phyloP scores from a whole-genome alignment of 2,329 filamentous ascomycete genomes.

The Knoxdaviesia capensis region DNA sequence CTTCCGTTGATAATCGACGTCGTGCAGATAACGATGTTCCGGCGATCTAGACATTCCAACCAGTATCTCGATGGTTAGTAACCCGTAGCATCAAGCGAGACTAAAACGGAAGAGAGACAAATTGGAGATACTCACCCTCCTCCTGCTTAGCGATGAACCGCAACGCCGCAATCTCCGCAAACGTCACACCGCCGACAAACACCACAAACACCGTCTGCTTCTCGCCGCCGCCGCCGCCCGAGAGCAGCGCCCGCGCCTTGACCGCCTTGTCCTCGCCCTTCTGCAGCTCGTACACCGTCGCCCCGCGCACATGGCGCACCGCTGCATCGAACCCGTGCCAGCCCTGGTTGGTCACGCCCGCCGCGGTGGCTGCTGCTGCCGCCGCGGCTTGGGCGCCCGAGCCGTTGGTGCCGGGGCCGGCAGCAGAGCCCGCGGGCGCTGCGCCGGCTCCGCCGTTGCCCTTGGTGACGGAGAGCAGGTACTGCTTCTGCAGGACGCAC shows the following conservation, averaged over 20 bases:
- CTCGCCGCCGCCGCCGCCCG: conserved; percentile 45
- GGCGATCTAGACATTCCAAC: conserved; percentile 28
- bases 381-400: conserved; percentile 18
- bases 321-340: conserved; percentile 91
- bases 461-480: conserved; percentile 50
- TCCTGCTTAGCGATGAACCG: conserved; percentile 76
- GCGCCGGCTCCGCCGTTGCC: conserved; percentile 26
- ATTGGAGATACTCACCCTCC: conserved; percentile 30
- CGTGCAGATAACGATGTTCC: conserved; percentile 78
- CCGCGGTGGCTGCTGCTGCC: conserved; percentile 15
- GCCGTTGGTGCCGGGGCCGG: conserved; percentile 41
- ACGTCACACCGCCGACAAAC: conserved; percentile 90
- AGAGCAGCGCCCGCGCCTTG: conserved; percentile 65
- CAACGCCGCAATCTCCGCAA: conserved; percentile 85
- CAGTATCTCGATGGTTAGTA: conserved; percentile 3
- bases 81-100: background rate
- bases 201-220: conserved; percentile 90
- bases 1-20: conserved; percentile 84
- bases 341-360: conserved; percentile 45
- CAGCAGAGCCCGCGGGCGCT: conserved; percentile 15
- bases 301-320: conserved; percentile 68
- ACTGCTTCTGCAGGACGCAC: conserved; percentile 78
- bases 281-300: conserved; percentile 81
- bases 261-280: conserved; percentile 85
- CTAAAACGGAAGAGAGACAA: conserved; percentile 1